Conservation (phyloP, 202 grass and related monocot genomes). For the Setaria viridis region DNA sequence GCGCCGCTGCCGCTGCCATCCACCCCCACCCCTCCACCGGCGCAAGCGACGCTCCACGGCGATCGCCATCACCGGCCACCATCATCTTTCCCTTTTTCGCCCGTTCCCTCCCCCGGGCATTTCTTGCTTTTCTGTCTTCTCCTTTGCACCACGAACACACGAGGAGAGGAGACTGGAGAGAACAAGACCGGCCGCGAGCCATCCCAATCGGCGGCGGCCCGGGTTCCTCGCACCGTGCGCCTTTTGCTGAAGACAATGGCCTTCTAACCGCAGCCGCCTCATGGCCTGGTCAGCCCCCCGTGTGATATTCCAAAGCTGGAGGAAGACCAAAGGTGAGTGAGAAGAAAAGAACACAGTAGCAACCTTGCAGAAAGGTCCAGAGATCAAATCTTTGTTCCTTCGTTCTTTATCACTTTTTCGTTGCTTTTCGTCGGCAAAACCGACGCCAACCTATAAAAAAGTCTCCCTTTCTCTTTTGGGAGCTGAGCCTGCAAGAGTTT, state of each 20-base stretch:
- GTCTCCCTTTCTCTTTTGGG: no score
- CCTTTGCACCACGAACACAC: not conserved
- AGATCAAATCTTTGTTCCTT: constrained; percentile 21
- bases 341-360: constrained; percentile 40
- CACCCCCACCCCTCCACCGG: not conserved
- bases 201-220: not conserved
- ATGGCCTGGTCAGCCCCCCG: not conserved
- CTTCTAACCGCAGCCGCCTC: constrained; percentile 10
- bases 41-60: not conserved
- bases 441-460: no score
- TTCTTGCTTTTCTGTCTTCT: not conserved
- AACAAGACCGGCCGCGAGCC: constrained; percentile 2
- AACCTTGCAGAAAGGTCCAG: constrained; percentile 28
- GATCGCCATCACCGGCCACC: not conserved
- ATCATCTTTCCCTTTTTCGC: not conserved
- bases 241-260: constrained; percentile 32
- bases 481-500: no score
- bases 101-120: not conserved
- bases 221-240: not conserved
- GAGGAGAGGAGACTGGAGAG: not conserved
- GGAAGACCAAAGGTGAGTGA: not conserved
- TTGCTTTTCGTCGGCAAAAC: no score
- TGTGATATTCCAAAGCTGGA: constrained; percentile 26
- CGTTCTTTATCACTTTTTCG: constrained; percentile 4
- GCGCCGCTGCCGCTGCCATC: not conserved